Evolutionary conservation across 306 rosid genomes (phyloP), one percentile per base, ranked within the genome.

Genomic region (Herpetospermum pedunculosum): DNA sequence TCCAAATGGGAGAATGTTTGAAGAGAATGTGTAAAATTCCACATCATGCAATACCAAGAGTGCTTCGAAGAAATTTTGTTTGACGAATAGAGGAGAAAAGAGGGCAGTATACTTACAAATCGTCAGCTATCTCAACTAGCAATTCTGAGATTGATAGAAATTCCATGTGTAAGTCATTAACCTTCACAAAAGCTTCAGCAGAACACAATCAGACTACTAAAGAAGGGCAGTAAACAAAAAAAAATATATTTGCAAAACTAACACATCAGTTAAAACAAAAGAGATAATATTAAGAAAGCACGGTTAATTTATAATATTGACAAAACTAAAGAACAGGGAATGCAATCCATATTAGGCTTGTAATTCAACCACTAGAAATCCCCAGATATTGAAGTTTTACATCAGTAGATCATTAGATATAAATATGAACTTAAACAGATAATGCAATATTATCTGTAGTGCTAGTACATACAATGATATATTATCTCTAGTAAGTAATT

Each of bases 91-190:
- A 16, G 65, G 18, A 57, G 25, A 29, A 65, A 49, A 75, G 74
- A 28, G 67, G 68, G 84, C 72, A 58, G 40, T 49, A 72, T 53
- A 82, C 97, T 87, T 78, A 93, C 98, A 93, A 78, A 84, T 90
- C 97, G 83, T 93, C 97, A 73, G 96, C 85, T 78, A 93, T 82
- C 81, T 93, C 98, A 75, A 93, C 96, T 21, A 93, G 75, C 83
- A 93, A 93, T 80, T 93, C 98, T 57, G 96, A 89, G 80, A 86
- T 77, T 60, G 92, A 93, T 26, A 93, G 88, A 77, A 93, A 93
- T 49, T 88, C 92, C 96, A 93, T 90, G 80, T 93, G 96, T 87
- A 93, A 79, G 84, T 89, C 92, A 65, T 86, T 83, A 60, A 88
- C 89, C 96, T 93, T 86, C 77, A 84, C 35, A 75, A 80, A 72